Conservation (phyloP, 371 early-diverging fungal species). For the Batrachochytrium dendrobatidis region DNA sequence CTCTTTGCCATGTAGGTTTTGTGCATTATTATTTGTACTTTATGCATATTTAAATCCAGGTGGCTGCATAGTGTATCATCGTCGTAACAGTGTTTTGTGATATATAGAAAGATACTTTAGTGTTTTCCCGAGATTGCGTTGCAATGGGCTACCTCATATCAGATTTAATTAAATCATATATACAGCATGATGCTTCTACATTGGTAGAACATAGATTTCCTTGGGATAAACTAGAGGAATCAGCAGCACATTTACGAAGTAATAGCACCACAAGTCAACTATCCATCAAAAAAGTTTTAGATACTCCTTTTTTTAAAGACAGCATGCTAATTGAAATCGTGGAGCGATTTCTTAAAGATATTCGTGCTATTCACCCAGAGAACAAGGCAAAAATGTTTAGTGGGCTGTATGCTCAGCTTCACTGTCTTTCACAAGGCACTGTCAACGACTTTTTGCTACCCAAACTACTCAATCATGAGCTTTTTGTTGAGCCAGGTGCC, state of each 20-base stretch:
- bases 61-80: background rate
- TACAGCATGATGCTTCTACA: background rate
- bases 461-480: conserved; percentile 14
- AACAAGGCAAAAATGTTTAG: conserved; percentile 19
- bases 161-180: conserved; percentile 9
- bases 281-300: conserved; percentile 8
- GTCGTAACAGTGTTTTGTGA: background rate
- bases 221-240: conserved; percentile 19
- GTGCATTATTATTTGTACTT: too few relatives aligned
- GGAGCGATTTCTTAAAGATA: conserved; percentile 20
- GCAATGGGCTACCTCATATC: conserved; percentile 18
- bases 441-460: conserved; percentile 25
- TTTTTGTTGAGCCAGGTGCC: conserved; percentile 29
- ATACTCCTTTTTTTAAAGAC: conserved; percentile 17
- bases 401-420: conserved; percentile 15
- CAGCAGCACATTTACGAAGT: conserved; percentile 16
- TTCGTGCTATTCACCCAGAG: conserved; percentile 13
- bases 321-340: conserved; percentile 21
- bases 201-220: conserved; percentile 6
- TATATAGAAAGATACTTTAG: conserved; percentile 1
- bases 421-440: conserved; percentile 14
- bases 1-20: background rate
- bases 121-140: conserved; percentile 15
- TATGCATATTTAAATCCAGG: too few relatives aligned
- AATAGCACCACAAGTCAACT: conserved; percentile 13